Percentiles rank a stretch among this genome's conserved stretches.
Evolutionary conservation across 192 early-diverging fungal species (phyloP).

Genomic region (Rhizoclosmatium globosum): DNA sequence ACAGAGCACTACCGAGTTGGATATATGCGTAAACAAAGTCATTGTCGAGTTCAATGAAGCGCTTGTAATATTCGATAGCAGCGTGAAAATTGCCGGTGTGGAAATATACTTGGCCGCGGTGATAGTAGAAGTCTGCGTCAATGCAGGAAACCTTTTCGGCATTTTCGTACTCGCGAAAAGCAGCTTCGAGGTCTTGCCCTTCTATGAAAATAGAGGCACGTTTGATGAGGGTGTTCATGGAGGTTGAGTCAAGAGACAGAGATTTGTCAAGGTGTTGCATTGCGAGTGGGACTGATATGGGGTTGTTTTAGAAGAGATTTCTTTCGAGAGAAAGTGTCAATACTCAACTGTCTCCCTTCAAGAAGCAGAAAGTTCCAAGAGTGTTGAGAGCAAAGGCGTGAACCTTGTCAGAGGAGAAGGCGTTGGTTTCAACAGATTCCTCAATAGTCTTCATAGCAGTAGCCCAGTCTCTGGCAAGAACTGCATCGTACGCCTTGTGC

Average conservation of each 20-base stretch:
- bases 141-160: conserved; percentile 72
- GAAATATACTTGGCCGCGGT: conserved; percentile 77
- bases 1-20: conserved; percentile 89
- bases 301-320: background rate
- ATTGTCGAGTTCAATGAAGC: conserved; percentile 79
- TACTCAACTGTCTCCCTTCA: no score
- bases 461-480: conserved; percentile 54
- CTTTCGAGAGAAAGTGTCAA: conserved; percentile 61
- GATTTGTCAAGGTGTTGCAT: conserved; percentile 81
- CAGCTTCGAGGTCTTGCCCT: conserved; percentile 69
- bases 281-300: conserved; percentile 65
- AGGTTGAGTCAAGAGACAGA: conserved; percentile 76
- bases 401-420: conserved; percentile 37
- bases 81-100: conserved; percentile 81
- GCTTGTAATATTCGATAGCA: conserved; percentile 86
- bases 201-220: conserved; percentile 93
- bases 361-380: conserved; percentile 87
- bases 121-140: conserved; percentile 93
- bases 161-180: conserved; percentile 74
- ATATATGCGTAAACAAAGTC: conserved; percentile 91
- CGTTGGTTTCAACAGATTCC: background rate
- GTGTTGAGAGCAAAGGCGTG: conserved; percentile 82
- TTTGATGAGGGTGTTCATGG: conserved; percentile 89
- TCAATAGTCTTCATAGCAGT: conserved; percentile 32
- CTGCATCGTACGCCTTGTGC: conserved; percentile 68